Evolutionary conservation across 495 filamentous ascomycete species (phyloP).

Genomic region (Terfezia claveryi): DNA sequence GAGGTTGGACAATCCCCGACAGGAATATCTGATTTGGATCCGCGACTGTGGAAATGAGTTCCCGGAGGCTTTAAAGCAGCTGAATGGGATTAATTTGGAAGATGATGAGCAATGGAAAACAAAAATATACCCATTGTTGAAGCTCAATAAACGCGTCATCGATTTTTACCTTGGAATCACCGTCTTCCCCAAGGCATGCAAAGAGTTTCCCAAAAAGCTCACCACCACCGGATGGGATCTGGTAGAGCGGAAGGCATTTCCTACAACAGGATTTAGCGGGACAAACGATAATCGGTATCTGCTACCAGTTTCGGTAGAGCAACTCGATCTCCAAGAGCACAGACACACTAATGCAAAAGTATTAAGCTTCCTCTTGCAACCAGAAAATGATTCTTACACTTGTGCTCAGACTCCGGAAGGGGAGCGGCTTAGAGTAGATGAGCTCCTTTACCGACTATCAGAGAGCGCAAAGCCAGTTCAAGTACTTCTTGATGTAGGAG

Average conservation of each 20-base stretch:
- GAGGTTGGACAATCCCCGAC: constrained; percentile 31
- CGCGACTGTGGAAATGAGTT: constrained; percentile 14
- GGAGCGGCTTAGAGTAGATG: constrained; percentile 21
- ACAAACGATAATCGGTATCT: constrained; percentile 42
- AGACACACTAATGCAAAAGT: constrained; percentile 44
- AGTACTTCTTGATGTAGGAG: constrained; percentile 54
- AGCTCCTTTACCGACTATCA: constrained; percentile 27
- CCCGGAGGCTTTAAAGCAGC: constrained; percentile 19
- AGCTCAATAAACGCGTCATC: constrained; percentile 29
- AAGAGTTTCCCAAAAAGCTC: constrained; percentile 40
- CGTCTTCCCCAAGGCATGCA: constrained; percentile 45
- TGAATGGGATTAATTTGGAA: constrained; percentile 37
- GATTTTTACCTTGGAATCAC: constrained; percentile 41
- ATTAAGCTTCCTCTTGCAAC: constrained; percentile 31
- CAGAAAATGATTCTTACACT: constrained; percentile 29
- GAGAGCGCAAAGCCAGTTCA: constrained; percentile 22
- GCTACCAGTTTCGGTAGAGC: constrained; percentile 33
- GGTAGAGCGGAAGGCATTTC: constrained; percentile 24
- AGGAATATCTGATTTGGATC: constrained; percentile 35
- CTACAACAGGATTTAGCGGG: constrained; percentile 47
- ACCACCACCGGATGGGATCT: constrained; percentile 53
- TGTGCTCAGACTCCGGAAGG: constrained; percentile 2
- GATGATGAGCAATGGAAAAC: constrained; percentile 24
- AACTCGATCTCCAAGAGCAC: constrained; percentile 34
- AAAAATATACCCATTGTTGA: constrained; percentile 31